Base-by-base conservation (phyloP, 2,329 filamentous ascomycete genomes). In the Esteya vermicola region DNA sequence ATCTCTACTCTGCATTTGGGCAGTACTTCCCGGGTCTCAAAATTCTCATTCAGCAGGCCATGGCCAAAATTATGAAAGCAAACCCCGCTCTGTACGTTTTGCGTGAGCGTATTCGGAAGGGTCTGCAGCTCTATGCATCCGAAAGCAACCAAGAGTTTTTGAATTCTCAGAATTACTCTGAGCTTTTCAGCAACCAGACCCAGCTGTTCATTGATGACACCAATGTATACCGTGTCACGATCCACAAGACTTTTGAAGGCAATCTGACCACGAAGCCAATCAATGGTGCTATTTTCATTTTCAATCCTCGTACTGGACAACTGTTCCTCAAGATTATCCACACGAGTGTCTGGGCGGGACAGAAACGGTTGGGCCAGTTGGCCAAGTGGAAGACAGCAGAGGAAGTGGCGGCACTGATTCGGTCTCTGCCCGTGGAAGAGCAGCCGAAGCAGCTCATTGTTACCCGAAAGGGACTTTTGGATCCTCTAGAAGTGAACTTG, bases 351-450 rank as follows among this genome's bases (percentile, higher is more conserved):
- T 98, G 91, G 91, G 91, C 91, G 38, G 91, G 91, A 40, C 91
- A 98, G 63, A 98, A 98, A 62, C 93, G 91, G 83, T 76, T 98
- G 25, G 93, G 93, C 49, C 91, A 98, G 60, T 65, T 98, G 49
- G 91, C 91, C 35, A 98, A 98, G 58, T 98, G 91, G 91, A 98
- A 98, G 72, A 98, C 91, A 14, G 91, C 91, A 2, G 91, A 98
- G 78, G 91, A 98, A 85, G 93, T 98, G 4, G 91, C 91, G 5
- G 93, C 91, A 18, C 71, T 98, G 33, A 98, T 98, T 56, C 78
- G 91, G 50, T 98, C 91, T 2, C 62, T 98, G 32, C 91, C 91
- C 0, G 86, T 95, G 7, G 91, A 98, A 67, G 93, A 98, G 61
- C 93, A 98, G 57, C 91, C 91, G 28, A 96, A 96, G 64, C 91